phyloP scores from a whole-genome alignment of 495 filamentous ascomycete genomes.

The Aspergillus haitiensis region DNA sequence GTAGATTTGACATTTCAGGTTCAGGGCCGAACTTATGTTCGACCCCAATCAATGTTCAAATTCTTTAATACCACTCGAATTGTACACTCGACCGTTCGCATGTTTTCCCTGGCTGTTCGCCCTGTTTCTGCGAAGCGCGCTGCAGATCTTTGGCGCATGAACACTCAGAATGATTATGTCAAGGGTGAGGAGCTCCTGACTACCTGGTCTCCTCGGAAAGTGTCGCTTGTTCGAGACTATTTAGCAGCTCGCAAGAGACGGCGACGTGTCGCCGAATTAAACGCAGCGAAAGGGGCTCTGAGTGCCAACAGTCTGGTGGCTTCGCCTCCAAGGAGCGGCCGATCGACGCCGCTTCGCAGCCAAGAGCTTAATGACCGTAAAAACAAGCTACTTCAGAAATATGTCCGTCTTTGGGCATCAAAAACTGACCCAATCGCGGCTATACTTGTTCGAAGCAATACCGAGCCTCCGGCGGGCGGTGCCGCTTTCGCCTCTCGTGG shows the following conservation, averaged over 20 bases:
- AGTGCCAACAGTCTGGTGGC: conserved; percentile 39
- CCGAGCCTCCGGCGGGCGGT: conserved; percentile 69
- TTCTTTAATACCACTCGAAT: conserved; percentile 82
- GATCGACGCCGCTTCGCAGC: conserved; percentile 41
- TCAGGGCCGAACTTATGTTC: conserved; percentile 77
- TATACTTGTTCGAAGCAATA: conserved; percentile 74
- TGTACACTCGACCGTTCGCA: conserved; percentile 78
- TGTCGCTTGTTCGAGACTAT: conserved; percentile 83
- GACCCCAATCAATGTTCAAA: conserved; percentile 81
- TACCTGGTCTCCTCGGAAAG: conserved; percentile 83
- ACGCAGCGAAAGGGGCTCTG: conserved; percentile 73
- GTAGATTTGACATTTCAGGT: conserved; percentile 79
- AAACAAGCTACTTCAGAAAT: conserved; percentile 63
- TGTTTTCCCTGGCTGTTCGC: conserved; percentile 82
- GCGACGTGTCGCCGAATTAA: conserved; percentile 72
- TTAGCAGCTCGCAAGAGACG: conserved; percentile 68
- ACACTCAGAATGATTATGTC: conserved; percentile 87
- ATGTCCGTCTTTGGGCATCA: conserved; percentile 74
- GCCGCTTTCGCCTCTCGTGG: conserved; percentile 44
- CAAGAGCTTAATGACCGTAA: conserved; percentile 56
- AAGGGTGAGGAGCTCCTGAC: conserved; percentile 87
- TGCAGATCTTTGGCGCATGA: conserved; percentile 95
- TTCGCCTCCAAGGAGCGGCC: conserved; percentile 39
- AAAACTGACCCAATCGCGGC: conserved; percentile 70
- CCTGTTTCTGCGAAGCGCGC: conserved; percentile 87